Percentiles rank a stretch among this genome's conserved stretches.
phyloP scores from a whole-genome alignment of 495 filamentous ascomycete species.

The Barbatosphaeria neglecta region DNA sequence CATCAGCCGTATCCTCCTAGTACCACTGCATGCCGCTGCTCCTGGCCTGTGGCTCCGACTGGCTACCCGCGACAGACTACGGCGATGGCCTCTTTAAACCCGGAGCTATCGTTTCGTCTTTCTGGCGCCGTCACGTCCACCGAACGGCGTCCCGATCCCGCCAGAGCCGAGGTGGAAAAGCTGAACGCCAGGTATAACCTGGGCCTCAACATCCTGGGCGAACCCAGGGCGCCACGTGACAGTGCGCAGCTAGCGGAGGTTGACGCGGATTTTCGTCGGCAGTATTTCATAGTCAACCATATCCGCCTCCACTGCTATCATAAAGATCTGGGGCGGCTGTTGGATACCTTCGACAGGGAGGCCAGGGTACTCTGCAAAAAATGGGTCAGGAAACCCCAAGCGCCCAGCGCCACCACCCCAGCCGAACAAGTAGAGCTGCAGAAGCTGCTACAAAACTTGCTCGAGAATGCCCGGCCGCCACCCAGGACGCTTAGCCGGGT shows the following conservation, averaged over 20 bases:
- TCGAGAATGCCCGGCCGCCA: constrained; percentile 1
- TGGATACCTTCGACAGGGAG: background rate
- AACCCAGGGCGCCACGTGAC: background rate
- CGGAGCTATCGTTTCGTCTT: background rate
- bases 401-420: background rate
- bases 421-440: constrained; percentile 8
- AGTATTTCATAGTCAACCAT: background rate
- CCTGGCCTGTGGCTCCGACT: background rate
- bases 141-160: background rate
- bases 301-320: background rate
- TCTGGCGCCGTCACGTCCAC: background rate
- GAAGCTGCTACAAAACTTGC: constrained; percentile 3
- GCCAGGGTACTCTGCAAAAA: background rate
- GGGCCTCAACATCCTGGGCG: background rate
- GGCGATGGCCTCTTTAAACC: background rate
- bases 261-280: background rate
- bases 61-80: background rate
- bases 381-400: background rate
- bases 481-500: background rate
- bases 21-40: background rate
- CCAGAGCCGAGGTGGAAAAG: background rate
- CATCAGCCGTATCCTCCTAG: no score
- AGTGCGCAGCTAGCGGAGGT: background rate
- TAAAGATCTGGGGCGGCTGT: background rate
- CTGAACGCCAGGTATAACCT: background rate